Evolutionary conservation across 2,329 filamentous ascomycete species (phyloP), one percentile per base, ranked within the genome.

Genomic region (Talaromyces piceae): DNA sequence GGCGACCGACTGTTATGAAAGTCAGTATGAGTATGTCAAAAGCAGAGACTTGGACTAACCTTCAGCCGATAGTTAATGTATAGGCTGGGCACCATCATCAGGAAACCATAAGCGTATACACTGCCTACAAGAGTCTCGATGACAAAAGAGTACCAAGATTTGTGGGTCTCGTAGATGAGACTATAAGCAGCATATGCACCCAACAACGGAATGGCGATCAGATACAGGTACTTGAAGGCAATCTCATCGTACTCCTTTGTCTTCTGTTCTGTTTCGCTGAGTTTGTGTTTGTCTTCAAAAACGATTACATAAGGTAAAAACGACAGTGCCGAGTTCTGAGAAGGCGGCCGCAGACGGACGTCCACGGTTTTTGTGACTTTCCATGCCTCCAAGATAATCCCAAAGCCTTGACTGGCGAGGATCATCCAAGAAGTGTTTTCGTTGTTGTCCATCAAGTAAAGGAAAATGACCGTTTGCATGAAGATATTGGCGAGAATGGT

Each of bases 371-470:
- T 97, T 8, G 93, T 98, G 61, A 98, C 84, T 72, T 98, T 98
- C 93, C 93, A 98, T 41, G 83, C 83, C 68, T 88, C 85, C 45
- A 88, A 77, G 1, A 84, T 69, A 51, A 88, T 87, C 47, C 91
- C 90, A 56, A 95, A 83, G 18, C 86, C 93, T 73, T 98, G 93
- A 9, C 88, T 87, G 47, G 91, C 90, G 18, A 98, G 77, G 61
- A 98, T 97, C 90, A 98, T 97, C 91, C 91, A 98, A 57, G 87
- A 95, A 0, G 93, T 98, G 68, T 93, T 94, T 53, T 96, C 90
- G 58, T 90, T 94, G 75, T 98, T 97, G 74, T 98, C 93, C 62
- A 98, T 75, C 26, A 98, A 80, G 71, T 98, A 98, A 43, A 98
- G 78, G 79, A 98, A 94, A 70, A 98, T 96, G 64, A 97, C 79